These are phyloP conservation scores for Gynandropsis gynandra DNA, from an alignment of 345 rosid species.

Conservation along the genomic window DNA sequence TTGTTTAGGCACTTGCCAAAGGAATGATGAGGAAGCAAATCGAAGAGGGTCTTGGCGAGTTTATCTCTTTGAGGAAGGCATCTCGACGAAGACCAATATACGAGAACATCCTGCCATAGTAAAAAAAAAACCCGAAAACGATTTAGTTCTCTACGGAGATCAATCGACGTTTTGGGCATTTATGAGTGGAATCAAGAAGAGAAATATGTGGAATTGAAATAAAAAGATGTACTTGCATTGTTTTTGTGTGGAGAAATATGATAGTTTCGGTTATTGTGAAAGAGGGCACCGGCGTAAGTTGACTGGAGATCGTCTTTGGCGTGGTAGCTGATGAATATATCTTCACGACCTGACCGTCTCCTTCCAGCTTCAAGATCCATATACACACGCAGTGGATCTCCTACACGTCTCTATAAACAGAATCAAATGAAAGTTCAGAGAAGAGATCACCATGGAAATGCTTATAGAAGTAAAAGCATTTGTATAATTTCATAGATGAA, in stretches of 20 bases:
- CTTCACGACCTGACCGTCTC: conserved; percentile 72
- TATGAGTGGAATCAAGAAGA: neutral
- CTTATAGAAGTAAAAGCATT: neutral
- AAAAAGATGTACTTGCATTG: conserved; percentile 39
- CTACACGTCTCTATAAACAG: conserved; percentile 48
- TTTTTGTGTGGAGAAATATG: conserved; percentile 54
- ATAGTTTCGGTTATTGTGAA: conserved; percentile 82
- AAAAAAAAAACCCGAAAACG: too few relatives aligned
- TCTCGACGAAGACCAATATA: conserved; percentile 95
- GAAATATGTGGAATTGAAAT: neutral
- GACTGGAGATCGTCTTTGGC: conserved; percentile 77
- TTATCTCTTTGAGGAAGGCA: conserved; percentile 66
- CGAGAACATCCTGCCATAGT: conserved; percentile 52
- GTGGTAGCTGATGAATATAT: conserved; percentile 86
- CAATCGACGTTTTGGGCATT: too few relatives aligned
- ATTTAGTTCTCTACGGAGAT: too few relatives aligned
- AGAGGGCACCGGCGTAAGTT: conserved; percentile 87
- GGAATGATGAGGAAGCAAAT: conserved; percentile 71
- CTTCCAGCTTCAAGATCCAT: conserved; percentile 95
- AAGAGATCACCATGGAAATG: neutral
- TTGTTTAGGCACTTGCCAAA: conserved; percentile 95
- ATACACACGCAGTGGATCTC: conserved; percentile 87
- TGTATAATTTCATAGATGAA: too few relatives aligned
- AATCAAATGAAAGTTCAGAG: neutral
- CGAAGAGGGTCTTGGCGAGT: conserved; percentile 57